Percentiles rank a stretch among this genome's conserved stretches.
phyloP scores from a whole-genome alignment of 441 rosid species.

The Eugenia klotzschiana region DNA sequence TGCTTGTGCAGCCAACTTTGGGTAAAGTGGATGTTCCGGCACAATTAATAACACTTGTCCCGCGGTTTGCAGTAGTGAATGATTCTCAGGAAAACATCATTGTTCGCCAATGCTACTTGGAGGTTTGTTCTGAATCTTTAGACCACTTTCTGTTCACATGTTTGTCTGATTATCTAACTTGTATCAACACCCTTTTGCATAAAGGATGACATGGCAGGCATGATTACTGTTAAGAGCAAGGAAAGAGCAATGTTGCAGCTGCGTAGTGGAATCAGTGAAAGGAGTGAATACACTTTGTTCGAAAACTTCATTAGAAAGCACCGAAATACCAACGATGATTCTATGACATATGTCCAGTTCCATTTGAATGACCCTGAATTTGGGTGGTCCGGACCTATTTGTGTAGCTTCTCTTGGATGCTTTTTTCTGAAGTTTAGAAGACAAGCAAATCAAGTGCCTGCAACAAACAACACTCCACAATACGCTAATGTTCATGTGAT shows the following conservation, averaged over 20 bases:
- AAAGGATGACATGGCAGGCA: conserved; percentile 61
- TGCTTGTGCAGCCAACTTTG: conserved; percentile 49
- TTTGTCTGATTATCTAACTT: conserved; percentile 4
- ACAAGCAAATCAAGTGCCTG: conserved; percentile 36
- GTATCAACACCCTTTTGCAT: conserved; percentile 1
- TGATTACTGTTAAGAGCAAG: conserved; percentile 33
- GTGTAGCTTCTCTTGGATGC: conserved; percentile 78
- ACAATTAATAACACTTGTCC: conserved; percentile 50
- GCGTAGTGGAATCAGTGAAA: conserved; percentile 37
- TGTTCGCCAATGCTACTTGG: conserved; percentile 69
- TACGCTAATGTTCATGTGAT: conserved; percentile 71
- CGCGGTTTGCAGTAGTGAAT: conserved; percentile 65
- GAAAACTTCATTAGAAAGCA: conserved; percentile 82
- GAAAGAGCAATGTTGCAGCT: conserved; percentile 41
- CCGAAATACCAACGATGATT: conserved; percentile 39
- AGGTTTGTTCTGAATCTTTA: conserved; percentile 38
- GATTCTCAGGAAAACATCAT: conserved; percentile 52
- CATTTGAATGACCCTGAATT: conserved; percentile 39
- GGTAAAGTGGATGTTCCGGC: conserved; percentile 45
- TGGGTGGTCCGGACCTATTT: conserved; percentile 91
- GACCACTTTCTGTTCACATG: background rate
- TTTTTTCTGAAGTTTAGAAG: conserved; percentile 81
- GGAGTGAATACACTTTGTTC: conserved; percentile 54
- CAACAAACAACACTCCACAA: conserved; percentile 20
- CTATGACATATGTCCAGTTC: conserved; percentile 54